A percentile compares a stretch with the other conserved stretches of the same genome.
Conservation (phyloP, 208 protist species). For the Borovskyia barvae region DNA sequence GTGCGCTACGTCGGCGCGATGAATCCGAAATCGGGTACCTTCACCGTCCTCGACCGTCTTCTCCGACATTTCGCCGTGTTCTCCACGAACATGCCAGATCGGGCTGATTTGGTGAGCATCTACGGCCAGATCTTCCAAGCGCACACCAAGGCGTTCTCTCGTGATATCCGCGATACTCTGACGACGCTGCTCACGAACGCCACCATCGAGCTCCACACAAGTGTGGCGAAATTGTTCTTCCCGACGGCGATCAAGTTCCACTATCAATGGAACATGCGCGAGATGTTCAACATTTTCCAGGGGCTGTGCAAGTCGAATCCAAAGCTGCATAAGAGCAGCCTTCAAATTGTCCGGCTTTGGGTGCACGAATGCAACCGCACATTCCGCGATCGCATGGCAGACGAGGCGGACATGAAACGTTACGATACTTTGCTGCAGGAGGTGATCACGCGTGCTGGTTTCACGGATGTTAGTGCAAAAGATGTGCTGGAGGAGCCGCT, state of each 20-base stretch:
- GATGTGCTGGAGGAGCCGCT: conserved; percentile 90
- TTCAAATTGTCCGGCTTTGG: conserved; percentile 93
- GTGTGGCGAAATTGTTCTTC: conserved; percentile 93
- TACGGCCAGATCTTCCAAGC: conserved; percentile 94
- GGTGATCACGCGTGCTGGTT: conserved; percentile 75
- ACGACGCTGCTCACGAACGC: conserved; percentile 88
- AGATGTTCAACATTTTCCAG: conserved; percentile 97
- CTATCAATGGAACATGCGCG: conserved; percentile 99
- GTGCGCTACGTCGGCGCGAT: conserved; percentile 96
- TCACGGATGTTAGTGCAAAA: conserved; percentile 80
- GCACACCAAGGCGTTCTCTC: conserved; percentile 86
- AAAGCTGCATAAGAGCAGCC: conserved; percentile 81
- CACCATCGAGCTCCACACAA: conserved; percentile 91
- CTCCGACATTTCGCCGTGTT: conserved; percentile 97
- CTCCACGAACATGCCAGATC: conserved; percentile 94
- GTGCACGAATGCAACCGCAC: conserved; percentile 96
- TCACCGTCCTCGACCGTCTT: conserved; percentile 95
- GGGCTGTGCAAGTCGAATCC: conserved; percentile 88
- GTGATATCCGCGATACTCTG: conserved; percentile 87
- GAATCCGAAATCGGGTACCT: conserved; percentile 98
- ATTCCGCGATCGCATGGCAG: conserved; percentile 95
- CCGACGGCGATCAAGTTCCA: conserved; percentile 99
- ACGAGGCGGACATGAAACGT: conserved; percentile 85
- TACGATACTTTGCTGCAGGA: conserved; percentile 92
- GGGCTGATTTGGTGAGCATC: conserved; percentile 91